Conservation (phyloP, 208 protist genomes). For the Crithidia thermophila region DNA sequence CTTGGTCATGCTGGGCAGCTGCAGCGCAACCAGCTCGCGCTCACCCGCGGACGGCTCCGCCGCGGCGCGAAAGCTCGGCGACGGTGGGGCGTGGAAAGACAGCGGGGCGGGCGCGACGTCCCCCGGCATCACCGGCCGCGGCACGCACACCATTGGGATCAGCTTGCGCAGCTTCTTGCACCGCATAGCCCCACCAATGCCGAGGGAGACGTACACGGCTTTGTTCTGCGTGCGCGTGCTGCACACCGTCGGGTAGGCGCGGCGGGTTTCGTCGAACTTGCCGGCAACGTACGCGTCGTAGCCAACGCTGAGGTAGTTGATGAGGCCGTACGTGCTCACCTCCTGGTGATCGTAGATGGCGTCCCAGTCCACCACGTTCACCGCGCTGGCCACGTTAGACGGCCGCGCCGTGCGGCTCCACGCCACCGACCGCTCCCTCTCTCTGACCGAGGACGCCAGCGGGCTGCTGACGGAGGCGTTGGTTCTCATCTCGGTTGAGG, state of each 20-base stretch:
- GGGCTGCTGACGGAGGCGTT: no score
- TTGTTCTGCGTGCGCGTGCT: constrained; percentile 72
- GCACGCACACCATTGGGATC: constrained; percentile 65
- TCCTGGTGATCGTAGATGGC: constrained; percentile 21
- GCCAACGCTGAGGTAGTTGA: constrained; percentile 87
- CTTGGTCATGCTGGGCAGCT: constrained; percentile 59
- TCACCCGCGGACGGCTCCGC: neutral
- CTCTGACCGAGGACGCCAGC: no score
- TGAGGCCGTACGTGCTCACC: constrained; percentile 47
- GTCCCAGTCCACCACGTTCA: constrained; percentile 61
- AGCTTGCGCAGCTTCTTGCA: constrained; percentile 51
- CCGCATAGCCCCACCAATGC: constrained; percentile 41
- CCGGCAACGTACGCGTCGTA: constrained; percentile 78
- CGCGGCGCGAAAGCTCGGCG: no score
- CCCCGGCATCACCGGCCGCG: constrained; percentile 19
- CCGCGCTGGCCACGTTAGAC: constrained; percentile 25
- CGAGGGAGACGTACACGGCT: constrained; percentile 70
- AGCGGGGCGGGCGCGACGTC: neutral
- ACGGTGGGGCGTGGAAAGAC: no score
- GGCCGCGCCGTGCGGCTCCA: constrained; percentile 2
- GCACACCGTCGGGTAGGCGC: constrained; percentile 55
- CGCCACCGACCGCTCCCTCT: neutral
- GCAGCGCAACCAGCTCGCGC: constrained; percentile 43
- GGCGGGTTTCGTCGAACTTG: constrained; percentile 62
- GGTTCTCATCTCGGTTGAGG: no score